Conservation (phyloP, 257 asterid species). For the Handroanthus guayacan region DNA sequence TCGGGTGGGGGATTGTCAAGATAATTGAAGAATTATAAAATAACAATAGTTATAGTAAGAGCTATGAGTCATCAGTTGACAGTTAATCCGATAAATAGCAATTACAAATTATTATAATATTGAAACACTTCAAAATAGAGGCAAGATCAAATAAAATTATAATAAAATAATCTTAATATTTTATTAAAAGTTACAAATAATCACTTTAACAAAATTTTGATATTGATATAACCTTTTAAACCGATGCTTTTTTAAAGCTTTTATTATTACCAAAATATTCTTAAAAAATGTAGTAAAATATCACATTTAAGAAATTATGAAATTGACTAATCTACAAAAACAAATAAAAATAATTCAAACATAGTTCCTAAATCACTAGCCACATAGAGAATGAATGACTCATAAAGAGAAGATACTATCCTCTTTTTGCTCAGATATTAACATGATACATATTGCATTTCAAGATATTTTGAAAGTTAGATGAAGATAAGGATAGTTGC, state of each 20-base stretch:
- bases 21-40: too few species aligned
- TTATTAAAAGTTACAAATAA: too few species aligned
- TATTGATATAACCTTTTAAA: background rate
- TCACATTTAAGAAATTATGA: background rate
- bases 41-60: too few species aligned
- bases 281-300: background rate
- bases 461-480: background rate
- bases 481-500: constrained; percentile 8
- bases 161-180: too few species aligned
- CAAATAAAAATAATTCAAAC: background rate
- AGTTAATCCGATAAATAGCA: too few species aligned
- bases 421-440: constrained; percentile 19
- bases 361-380: background rate
- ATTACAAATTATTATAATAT: too few species aligned
- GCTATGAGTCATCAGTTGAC: too few species aligned
- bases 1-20: too few species aligned
- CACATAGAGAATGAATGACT: background rate
- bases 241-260: background rate
- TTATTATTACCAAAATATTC: background rate
- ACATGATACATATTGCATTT: background rate
- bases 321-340: background rate
- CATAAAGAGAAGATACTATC: background rate
- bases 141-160: too few species aligned
- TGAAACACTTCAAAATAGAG: too few species aligned
- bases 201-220: background rate